phyloP scores from a whole-genome alignment of 2,329 filamentous ascomycete genomes.

The Apiospora saccharicola region DNA sequence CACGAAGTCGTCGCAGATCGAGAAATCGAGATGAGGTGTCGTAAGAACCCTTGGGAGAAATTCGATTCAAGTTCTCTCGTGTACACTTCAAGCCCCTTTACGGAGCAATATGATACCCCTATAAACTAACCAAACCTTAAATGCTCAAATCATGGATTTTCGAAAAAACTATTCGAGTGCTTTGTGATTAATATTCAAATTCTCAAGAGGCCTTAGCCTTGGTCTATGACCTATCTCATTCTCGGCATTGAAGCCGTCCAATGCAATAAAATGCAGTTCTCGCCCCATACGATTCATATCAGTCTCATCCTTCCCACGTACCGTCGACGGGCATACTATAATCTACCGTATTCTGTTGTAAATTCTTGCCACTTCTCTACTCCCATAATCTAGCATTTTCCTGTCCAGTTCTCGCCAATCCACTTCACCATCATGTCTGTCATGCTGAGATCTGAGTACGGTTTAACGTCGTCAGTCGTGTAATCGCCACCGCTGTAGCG shows the following conservation, averaged over 20 bases:
- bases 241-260: background rate
- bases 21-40: constrained; percentile 12
- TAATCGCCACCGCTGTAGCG: constrained; percentile 65
- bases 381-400: constrained; percentile 47
- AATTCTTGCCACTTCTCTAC: background rate
- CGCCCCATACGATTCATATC: background rate
- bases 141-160: background rate
- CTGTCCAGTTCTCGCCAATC: constrained; percentile 66
- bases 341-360: background rate
- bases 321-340: background rate
- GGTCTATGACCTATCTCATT: background rate
- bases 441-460: constrained; percentile 62
- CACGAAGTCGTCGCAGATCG: constrained; percentile 5
- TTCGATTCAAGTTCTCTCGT: background rate
- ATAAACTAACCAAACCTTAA: background rate
- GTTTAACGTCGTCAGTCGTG: constrained; percentile 53
- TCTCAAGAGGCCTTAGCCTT: background rate
- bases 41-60: background rate
- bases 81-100: constrained; percentile 2
- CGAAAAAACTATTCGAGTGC: background rate
- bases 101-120: constrained; percentile 23
- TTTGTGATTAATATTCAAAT: background rate
- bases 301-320: background rate
- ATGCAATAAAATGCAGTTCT: background rate
- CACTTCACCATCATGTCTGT: constrained; percentile 64